Conservation (phyloP, 306 rosid genomes). For the Prinsepia uniflora region DNA sequence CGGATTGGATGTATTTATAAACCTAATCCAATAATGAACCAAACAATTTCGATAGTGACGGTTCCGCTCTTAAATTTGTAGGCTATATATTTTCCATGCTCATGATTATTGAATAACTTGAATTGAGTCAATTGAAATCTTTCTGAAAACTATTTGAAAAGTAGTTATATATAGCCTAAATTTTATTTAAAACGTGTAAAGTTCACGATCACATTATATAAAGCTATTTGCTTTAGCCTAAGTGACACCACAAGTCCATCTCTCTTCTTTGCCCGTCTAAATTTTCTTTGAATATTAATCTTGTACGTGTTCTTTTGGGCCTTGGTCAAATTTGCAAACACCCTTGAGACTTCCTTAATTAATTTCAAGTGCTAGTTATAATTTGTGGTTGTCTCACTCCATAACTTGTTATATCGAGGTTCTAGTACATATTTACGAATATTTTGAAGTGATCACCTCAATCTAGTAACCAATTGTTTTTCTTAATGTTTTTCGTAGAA, state of each 20-base stretch:
- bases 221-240: neutral
- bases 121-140: no score
- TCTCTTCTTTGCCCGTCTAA: neutral
- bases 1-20: neutral
- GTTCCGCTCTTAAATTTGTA: neutral
- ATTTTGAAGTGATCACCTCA: neutral
- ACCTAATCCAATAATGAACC: neutral
- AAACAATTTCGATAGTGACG: constrained; percentile 4
- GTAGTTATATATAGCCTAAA: no score
- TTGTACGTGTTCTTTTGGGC: neutral
- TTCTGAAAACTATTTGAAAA: no score
- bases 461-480: neutral
- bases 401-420: neutral
- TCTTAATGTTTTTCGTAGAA: neutral
- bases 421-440: neutral
- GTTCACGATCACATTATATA: neutral
- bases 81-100: neutral
- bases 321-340: neutral
- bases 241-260: neutral
- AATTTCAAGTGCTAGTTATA: no score
- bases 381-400: neutral
- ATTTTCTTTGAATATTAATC: neutral
- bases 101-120: no score
- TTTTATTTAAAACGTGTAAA: no score
- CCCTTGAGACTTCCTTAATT: neutral